Conservation (phyloP, 768 basidiomycete genomes). For the Russula olivacea region DNA sequence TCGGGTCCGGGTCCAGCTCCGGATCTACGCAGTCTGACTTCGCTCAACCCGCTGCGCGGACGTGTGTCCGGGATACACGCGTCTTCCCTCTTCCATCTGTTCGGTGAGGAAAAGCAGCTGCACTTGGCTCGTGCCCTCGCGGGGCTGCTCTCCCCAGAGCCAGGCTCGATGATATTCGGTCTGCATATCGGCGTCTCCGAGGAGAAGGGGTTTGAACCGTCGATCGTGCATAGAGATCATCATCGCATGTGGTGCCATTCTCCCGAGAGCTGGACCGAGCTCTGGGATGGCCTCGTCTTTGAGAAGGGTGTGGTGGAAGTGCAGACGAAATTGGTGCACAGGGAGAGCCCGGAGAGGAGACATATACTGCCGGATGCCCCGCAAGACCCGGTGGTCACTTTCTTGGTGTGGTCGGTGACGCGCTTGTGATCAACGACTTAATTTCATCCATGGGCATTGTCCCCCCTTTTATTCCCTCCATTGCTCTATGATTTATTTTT, state of each 20-base stretch:
- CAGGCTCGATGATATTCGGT: conserved; percentile 32
- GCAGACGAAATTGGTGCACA: neutral
- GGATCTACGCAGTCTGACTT: conserved; percentile 32
- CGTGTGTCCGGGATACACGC: conserved; percentile 47
- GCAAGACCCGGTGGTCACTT: neutral
- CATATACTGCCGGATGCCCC: neutral
- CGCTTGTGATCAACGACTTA: neutral
- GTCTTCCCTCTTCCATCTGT: conserved; percentile 47
- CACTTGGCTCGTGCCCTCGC: conserved; percentile 40
- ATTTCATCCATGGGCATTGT: too few species aligned
- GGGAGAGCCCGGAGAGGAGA: too few species aligned
- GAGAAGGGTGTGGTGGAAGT: conserved; percentile 24
- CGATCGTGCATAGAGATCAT: neutral
- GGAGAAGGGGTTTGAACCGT: neutral
- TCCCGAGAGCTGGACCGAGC: conserved; percentile 21
- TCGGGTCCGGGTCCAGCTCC: conserved; percentile 18
- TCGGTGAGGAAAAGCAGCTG: conserved; percentile 34
- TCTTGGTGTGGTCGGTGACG: neutral
- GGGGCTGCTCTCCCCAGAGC: conserved; percentile 37
- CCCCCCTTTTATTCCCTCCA: too few species aligned
- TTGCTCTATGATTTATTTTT: too few species aligned
- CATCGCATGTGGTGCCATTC: conserved; percentile 19
- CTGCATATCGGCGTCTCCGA: neutral
- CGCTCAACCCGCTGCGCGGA: conserved; percentile 43
- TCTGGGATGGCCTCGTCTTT: conserved; percentile 26